Percentiles rank a stretch among this genome's conserved stretches.
These are phyloP conservation scores for Pseudonitzschia multiseries DNA, from an alignment of 108 stramenopile species.

Conservation along the genomic window DNA sequence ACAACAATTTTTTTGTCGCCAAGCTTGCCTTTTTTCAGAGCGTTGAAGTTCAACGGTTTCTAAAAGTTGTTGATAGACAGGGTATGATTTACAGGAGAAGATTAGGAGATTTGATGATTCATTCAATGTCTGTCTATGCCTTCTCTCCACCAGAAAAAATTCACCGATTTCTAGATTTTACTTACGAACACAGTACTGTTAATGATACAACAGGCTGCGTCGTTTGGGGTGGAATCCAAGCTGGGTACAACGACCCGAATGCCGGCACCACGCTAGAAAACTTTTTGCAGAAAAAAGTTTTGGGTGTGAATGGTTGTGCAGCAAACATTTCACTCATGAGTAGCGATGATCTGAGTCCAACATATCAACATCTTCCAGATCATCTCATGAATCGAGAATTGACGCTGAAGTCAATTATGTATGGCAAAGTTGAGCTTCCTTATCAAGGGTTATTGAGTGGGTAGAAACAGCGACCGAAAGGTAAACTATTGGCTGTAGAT, in stretches of 20 bases:
- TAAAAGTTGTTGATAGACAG: conserved; percentile 61
- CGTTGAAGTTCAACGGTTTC: conserved; percentile 44
- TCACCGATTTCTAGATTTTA: conserved; percentile 78
- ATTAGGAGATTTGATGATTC: conserved; percentile 76
- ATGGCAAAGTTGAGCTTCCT: conserved; percentile 32
- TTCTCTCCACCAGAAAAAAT: conserved; percentile 59
- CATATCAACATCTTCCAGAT: conserved; percentile 33
- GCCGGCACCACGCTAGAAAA: conserved; percentile 26
- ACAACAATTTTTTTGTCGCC: conserved; percentile 82
- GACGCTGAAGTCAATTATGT: conserved; percentile 30
- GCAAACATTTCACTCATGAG: conserved; percentile 1
- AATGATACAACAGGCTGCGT: conserved; percentile 44
- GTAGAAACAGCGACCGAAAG: neutral
- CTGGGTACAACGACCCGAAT: conserved; percentile 51
- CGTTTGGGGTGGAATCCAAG: conserved; percentile 57
- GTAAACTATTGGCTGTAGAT: neutral
- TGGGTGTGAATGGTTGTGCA: conserved; percentile 16
- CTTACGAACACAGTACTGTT: conserved; percentile 70
- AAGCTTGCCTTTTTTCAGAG: conserved; percentile 55
- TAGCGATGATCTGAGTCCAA: conserved; percentile 33
- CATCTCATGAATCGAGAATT: conserved; percentile 12
- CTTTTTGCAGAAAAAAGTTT: conserved; percentile 28
- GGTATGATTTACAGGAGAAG: conserved; percentile 68
- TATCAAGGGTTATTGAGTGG: conserved; percentile 26
- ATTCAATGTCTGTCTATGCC: conserved; percentile 64